These are phyloP conservation scores for Xylaria grammica DNA, from an alignment of 495 filamentous ascomycete species.

Conservation along the genomic window DNA sequence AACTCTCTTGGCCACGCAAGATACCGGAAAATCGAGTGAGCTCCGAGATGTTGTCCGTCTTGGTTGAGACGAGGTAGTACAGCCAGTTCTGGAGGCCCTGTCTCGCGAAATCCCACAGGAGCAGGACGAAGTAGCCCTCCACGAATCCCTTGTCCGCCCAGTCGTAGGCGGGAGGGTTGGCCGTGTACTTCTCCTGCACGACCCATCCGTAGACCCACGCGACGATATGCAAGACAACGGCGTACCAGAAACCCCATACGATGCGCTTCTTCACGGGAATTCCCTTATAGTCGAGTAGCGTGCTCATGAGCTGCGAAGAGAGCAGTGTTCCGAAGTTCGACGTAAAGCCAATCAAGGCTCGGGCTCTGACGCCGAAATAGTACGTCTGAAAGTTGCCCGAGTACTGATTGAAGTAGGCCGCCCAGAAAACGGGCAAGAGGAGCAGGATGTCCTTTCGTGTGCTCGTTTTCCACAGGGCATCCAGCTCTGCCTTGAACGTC, in stretches of 20 bases:
- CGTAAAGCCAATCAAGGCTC: constrained; percentile 57
- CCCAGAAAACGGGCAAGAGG: constrained; percentile 60
- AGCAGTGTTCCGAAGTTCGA: constrained; percentile 48
- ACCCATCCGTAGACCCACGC: constrained; percentile 58
- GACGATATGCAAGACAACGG: constrained; percentile 47
- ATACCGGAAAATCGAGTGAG: constrained; percentile 38
- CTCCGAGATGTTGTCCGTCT: constrained; percentile 37
- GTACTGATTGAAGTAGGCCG: constrained; percentile 63
- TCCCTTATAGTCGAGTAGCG: constrained; percentile 48
- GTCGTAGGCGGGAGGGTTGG: constrained; percentile 47
- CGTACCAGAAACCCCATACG: constrained; percentile 48
- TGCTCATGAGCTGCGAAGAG: constrained; percentile 45
- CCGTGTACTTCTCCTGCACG: constrained; percentile 53
- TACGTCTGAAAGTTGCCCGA: constrained; percentile 64
- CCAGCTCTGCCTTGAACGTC: constrained; percentile 53
- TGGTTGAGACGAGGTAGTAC: constrained; percentile 29
- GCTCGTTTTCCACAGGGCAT: constrained; percentile 52
- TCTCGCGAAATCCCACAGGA: constrained; percentile 54
- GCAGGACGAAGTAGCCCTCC: constrained; percentile 51
- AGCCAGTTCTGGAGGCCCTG: constrained; percentile 55
- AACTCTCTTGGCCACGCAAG: constrained; percentile 37
- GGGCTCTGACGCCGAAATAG: constrained; percentile 62
- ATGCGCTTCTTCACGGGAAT: constrained; percentile 47
- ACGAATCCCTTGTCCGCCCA: constrained; percentile 51
- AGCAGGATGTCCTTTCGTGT: constrained; percentile 56